Evolutionary conservation across 2,329 filamentous ascomycete species (phyloP).

Genomic region (Aspergillus aculeatinus): DNA sequence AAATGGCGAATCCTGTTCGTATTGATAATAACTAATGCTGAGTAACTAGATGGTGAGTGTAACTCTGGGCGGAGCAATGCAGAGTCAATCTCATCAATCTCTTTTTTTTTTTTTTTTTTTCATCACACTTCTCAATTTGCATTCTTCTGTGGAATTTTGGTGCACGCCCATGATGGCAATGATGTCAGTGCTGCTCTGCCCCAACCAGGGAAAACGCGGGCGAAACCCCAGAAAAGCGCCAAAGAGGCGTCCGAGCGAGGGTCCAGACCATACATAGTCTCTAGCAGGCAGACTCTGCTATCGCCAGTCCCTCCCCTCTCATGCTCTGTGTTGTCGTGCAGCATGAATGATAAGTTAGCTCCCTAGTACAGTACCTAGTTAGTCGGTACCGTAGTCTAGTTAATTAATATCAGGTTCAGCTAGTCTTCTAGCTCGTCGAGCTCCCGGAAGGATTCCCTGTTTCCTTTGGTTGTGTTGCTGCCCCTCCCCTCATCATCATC

Average conservation of each 20-base stretch:
- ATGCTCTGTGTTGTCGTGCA: constrained; percentile 12
- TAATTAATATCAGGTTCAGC: not conserved
- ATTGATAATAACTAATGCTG: not conserved
- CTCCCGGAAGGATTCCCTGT: not conserved
- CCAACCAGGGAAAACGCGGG: constrained; percentile 14
- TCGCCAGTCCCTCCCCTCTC: not conserved
- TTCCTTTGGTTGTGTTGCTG: not conserved
- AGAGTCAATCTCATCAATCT: not conserved
- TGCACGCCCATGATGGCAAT: constrained; percentile 2
- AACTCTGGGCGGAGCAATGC: not conserved
- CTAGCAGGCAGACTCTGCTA: not conserved
- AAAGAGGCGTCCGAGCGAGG: constrained; percentile 14
- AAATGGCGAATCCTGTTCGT: not conserved
- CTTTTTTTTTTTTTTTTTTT: no score
- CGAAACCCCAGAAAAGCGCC: constrained; percentile 3
- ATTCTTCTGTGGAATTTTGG: not conserved
- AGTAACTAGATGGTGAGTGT: not conserved
- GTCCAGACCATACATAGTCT: constrained; percentile 17
- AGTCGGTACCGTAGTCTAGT: not conserved
- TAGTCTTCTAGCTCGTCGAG: not conserved
- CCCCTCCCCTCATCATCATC: not conserved
- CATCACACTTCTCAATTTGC: not conserved
- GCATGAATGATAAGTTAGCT: not conserved
- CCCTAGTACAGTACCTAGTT: not conserved
- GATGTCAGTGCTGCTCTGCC: constrained; percentile 5